Evolutionary conservation across 768 basidiomycete genomes (phyloP).

Genomic region (Cyathus striatus): DNA sequence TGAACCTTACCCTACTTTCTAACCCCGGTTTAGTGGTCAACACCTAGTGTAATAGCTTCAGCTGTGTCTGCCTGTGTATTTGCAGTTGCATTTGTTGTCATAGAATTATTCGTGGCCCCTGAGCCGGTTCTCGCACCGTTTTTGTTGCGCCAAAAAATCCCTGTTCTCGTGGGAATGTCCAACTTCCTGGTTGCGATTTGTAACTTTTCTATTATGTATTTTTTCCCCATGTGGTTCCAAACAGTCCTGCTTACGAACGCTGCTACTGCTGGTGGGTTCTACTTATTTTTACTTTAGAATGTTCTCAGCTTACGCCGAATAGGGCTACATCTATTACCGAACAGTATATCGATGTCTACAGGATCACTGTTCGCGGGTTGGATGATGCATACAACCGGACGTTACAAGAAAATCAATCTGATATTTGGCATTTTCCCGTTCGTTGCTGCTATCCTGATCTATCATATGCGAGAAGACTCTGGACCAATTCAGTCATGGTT

Average conservation of each 20-base stretch:
- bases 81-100: slow-evolving; percentile 47
- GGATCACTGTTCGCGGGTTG: slow-evolving; percentile 69
- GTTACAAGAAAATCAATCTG: slow-evolving; percentile 55
- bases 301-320: slow-evolving; percentile 41
- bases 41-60: slow-evolving; percentile 49
- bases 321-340: slow-evolving; percentile 61
- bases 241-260: slow-evolving; percentile 68
- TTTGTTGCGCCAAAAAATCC: slow-evolving; percentile 61
- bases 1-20: background rate
- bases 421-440: slow-evolving; percentile 63
- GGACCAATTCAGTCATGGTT: slow-evolving; percentile 48
- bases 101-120: slow-evolving; percentile 58
- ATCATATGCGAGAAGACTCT: slow-evolving; percentile 45
- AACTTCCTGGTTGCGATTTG: slow-evolving; percentile 73
- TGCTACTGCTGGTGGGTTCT: slow-evolving; percentile 37
- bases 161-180: slow-evolving; percentile 65
- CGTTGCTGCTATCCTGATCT: slow-evolving; percentile 44
- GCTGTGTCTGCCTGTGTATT: slow-evolving; percentile 38
- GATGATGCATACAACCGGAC: slow-evolving; percentile 61
- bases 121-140: slow-evolving; percentile 73
- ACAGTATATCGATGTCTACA: slow-evolving; percentile 52
- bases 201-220: slow-evolving; percentile 76
- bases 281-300: background rate
- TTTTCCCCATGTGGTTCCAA: slow-evolving; percentile 83
- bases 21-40: slow-evolving; percentile 42